These are phyloP conservation scores for Zangia roseola DNA, from an alignment of 768 basidiomycete species.

Conservation along the genomic window DNA sequence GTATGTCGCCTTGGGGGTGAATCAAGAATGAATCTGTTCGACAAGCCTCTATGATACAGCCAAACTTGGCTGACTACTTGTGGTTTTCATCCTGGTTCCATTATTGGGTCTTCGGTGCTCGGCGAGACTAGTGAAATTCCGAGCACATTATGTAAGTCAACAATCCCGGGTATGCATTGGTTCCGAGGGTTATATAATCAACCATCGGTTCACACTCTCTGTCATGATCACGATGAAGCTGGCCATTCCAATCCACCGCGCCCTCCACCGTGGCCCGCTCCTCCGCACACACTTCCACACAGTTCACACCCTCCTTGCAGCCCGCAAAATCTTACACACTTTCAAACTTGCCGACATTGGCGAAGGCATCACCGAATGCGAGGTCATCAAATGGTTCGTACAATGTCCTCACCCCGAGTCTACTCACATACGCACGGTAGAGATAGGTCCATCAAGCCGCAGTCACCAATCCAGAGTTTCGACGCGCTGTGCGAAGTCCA, in stretches of 20 bases:
- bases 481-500: slow-evolving; percentile 82
- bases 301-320: slow-evolving; percentile 28
- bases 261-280: slow-evolving; percentile 26
- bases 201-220: background rate
- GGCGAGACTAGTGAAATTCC: too few relatives aligned
- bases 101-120: too few relatives aligned
- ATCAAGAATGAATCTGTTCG: too few relatives aligned
- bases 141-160: too few relatives aligned
- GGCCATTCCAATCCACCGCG: slow-evolving; percentile 16
- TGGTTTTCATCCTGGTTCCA: too few relatives aligned
- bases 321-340: slow-evolving; percentile 44
- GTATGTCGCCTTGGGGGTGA: too few relatives aligned
- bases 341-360: slow-evolving; percentile 87
- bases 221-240: slow-evolving; percentile 5
- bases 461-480: slow-evolving; percentile 55
- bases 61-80: too few relatives aligned
- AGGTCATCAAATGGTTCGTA: slow-evolving; percentile 81
- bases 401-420: background rate
- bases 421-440: too few relatives aligned
- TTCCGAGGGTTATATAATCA: too few relatives aligned
- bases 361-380: slow-evolving; percentile 89
- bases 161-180: too few relatives aligned
- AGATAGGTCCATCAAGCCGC: slow-evolving; percentile 61
- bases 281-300: slow-evolving; percentile 39
- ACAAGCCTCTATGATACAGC: too few relatives aligned